phyloP scores from a whole-genome alignment of 768 basidiomycete species.

The Kwoniella newhampshirensis region DNA sequence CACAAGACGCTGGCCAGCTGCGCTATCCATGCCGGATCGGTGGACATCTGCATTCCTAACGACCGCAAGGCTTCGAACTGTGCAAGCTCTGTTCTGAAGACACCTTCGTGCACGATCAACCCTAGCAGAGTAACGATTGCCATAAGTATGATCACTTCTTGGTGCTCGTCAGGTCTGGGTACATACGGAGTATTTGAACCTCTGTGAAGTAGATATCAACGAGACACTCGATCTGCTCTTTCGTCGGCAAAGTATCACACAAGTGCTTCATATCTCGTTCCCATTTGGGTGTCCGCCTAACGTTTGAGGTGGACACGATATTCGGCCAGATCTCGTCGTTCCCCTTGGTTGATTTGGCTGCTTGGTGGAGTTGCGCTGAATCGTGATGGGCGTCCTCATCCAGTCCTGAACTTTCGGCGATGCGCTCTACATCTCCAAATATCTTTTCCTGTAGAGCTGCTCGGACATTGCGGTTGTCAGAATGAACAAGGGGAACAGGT shows the following conservation, averaged over 20 bases:
- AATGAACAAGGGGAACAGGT: neutral
- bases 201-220: constrained; percentile 7
- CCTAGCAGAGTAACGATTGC: too few species aligned
- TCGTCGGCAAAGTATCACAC: neutral
- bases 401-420: too few species aligned
- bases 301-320: constrained; percentile 1
- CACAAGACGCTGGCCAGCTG: constrained; percentile 4
- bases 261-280: neutral
- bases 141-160: too few species aligned
- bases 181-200: constrained; percentile 6
- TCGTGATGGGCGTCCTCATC: too few species aligned
- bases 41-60: neutral
- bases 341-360: too few species aligned
- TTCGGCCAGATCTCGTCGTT: constrained; percentile 5
- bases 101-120: neutral
- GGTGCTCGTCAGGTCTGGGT: neutral
- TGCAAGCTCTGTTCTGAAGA: constrained; percentile 1
- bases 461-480: neutral
- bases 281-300: constrained; percentile 2
- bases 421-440: neutral
- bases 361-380: too few species aligned
- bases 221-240: constrained; percentile 1
- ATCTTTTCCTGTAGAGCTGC: constrained; percentile 11
- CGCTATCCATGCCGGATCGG: constrained; percentile 16
- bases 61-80: neutral